phyloP scores from a whole-genome alignment of 768 basidiomycete species.

The Termitomyces sp. region DNA sequence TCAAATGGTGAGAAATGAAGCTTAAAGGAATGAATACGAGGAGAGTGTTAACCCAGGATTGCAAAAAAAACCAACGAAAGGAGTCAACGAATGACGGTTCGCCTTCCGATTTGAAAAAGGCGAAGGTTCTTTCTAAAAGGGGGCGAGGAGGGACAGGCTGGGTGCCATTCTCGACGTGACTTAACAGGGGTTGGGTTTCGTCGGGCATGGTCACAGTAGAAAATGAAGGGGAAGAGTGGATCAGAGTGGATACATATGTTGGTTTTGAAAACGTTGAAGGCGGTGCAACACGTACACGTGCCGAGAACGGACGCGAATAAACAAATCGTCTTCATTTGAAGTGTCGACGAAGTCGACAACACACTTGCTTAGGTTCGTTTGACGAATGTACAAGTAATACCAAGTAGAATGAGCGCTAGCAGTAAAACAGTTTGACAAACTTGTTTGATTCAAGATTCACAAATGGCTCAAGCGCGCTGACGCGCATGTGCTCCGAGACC shows the following conservation, averaged over 20 bases:
- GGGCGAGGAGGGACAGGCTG: slow-evolving; percentile 6
- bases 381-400: too few species aligned
- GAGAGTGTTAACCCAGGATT: slow-evolving; percentile 70
- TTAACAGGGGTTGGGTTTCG: slow-evolving; percentile 8
- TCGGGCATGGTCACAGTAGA: slow-evolving; percentile 26
- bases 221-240: too few species aligned
- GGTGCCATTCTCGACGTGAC: background rate
- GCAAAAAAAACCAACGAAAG: slow-evolving; percentile 56
- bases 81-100: slow-evolving; percentile 62
- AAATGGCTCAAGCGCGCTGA: too few species aligned
- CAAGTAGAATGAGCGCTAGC: too few species aligned
- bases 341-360: too few species aligned
- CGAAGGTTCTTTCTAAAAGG: slow-evolving; percentile 19
- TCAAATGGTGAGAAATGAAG: slow-evolving; percentile 54
- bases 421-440: too few species aligned
- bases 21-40: slow-evolving; percentile 80
- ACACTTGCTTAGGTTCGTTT: too few species aligned
- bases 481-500: too few species aligned
- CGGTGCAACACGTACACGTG: slow-evolving; percentile 13
- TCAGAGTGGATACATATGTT: background rate
- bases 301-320: background rate
- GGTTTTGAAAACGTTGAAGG: slow-evolving; percentile 1
- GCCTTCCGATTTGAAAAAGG: slow-evolving; percentile 52
- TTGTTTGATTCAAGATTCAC: too few species aligned
- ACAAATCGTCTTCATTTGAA: too few species aligned